Conservation (phyloP, 352 stramenopile genomes). For the Globisporangium megalacanthum region DNA sequence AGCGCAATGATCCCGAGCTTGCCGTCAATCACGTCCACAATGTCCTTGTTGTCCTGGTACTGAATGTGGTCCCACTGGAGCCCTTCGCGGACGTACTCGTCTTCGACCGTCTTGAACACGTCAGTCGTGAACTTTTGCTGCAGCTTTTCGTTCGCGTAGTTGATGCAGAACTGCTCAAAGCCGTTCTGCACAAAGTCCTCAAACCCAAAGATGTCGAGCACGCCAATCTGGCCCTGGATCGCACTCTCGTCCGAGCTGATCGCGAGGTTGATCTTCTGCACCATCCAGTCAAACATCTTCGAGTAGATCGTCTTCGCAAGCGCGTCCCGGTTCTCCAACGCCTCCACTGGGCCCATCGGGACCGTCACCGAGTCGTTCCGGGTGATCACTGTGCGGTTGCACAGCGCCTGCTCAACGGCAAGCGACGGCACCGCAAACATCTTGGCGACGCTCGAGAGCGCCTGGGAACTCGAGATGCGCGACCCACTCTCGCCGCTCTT, state of each 20-base stretch:
- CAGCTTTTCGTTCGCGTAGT: constrained; percentile 90
- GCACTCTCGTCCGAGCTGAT: constrained; percentile 73
- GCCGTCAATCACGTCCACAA: constrained; percentile 95
- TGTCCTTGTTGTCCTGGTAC: constrained; percentile 98
- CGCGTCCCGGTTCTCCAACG: constrained; percentile 92
- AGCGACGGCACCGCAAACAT: constrained; percentile 87
- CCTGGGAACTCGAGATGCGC: constrained; percentile 54
- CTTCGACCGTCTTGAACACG: constrained; percentile 98
- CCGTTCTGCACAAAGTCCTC: constrained; percentile 95
- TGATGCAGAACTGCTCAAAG: constrained; percentile 93
- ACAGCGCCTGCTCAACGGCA: constrained; percentile 90
- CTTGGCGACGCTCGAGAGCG: constrained; percentile 70
- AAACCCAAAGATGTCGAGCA: constrained; percentile 99
- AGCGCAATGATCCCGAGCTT: constrained; percentile 85
- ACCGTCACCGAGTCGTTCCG: constrained; percentile 82
- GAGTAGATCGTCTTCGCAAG: constrained; percentile 98
- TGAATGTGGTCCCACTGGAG: constrained; percentile 98
- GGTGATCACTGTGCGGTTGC: constrained; percentile 89
- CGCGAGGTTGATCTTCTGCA: constrained; percentile 85
- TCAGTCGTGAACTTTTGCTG: constrained; percentile 92
- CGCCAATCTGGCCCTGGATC: constrained; percentile 88
- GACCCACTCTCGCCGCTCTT: constrained; percentile 67
- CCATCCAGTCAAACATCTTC: constrained; percentile 97
- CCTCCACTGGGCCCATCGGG: constrained; percentile 84
- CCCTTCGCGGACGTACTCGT: constrained; percentile 96